Evolutionary conservation across 345 rosid genomes (phyloP), one percentile per base, ranked within the genome.

Genomic region (Dipteronia dyeriana): DNA sequence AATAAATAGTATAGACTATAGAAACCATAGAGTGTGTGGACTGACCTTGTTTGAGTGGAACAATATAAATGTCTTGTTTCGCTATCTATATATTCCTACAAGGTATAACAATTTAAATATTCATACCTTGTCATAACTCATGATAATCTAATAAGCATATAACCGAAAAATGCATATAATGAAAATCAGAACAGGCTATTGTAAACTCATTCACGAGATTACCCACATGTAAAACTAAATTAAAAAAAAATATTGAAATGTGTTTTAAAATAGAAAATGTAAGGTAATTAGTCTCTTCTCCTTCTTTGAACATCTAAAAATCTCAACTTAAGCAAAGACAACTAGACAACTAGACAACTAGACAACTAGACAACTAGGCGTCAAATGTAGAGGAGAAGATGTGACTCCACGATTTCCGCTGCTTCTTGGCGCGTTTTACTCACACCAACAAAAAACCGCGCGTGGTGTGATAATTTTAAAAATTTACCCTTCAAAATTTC

Each of bases 391-490:
- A 7, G n/a, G 57, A 53, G 20, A 16, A 45, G 14, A 31, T 31
- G 71, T 34, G 78, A n/a, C 70, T 34, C 70, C 64, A 51, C 39
- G 64, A 53, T 51, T 13, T 49, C 51, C 39, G 22, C 71, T 0
- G 66, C 9, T 9, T 9, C 8, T 64, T 20, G 34, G 69, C 49
- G 63, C 64, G 63, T 49, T n/a, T 34, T 2, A 41, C n/a, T 0
- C 71, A 13, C 14, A 4, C 47, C 22, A 49, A 13, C 16, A 14
- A 20, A 12, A 74, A 29, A 31, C 12, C 4, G 54, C 75, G 80
- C 73, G 79, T 56, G 29, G 22, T 17, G 8, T 25, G 8, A 49
- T 4, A 11, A 23, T 53, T 49, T 49, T 13, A 49, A 49, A 53
- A 14, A 14, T 53, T 14, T 53, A 3, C 57, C 17, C 54, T 5